Percentiles rank a stretch among this genome's conserved stretches.
phyloP scores from a whole-genome alignment of 2,329 filamentous ascomycete genomes.

The Ceratocystis ficicola region DNA sequence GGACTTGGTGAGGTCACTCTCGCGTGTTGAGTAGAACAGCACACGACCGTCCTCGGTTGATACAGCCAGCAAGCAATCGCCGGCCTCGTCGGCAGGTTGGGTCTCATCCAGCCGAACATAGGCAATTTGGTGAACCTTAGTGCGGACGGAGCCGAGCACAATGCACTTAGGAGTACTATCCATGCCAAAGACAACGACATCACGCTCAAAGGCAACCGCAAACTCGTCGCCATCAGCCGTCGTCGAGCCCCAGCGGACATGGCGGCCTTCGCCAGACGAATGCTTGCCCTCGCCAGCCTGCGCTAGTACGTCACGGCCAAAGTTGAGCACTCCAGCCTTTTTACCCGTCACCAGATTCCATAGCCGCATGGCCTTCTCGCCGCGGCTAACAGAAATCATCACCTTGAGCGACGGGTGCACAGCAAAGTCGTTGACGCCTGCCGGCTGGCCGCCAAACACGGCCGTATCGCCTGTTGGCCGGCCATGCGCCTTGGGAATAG shows the following conservation, averaged over 20 bases:
- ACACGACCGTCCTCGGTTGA: slow-evolving; percentile 86
- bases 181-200: slow-evolving; percentile 74
- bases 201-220: slow-evolving; percentile 77
- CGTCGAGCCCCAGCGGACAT: slow-evolving; percentile 64
- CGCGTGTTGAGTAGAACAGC: slow-evolving; percentile 64
- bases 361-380: slow-evolving; percentile 80
- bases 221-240: slow-evolving; percentile 68
- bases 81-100: slow-evolving; percentile 32
- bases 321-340: slow-evolving; percentile 86
- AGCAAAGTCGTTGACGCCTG: slow-evolving; percentile 89
- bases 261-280: slow-evolving; percentile 68
- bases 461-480: slow-evolving; percentile 85
- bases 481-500: slow-evolving; percentile 65
- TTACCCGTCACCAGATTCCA: slow-evolving; percentile 97
- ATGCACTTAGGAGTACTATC: slow-evolving; percentile 71
- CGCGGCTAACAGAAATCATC: slow-evolving; percentile 84
- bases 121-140: slow-evolving; percentile 71
- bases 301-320: slow-evolving; percentile 58
- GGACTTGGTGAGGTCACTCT: slow-evolving; percentile 34
- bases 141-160: slow-evolving; percentile 53
- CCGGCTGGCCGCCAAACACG: slow-evolving; percentile 62
- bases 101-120: slow-evolving; percentile 50
- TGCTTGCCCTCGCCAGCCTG: slow-evolving; percentile 66
- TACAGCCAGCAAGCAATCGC: slow-evolving; percentile 50
- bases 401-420: slow-evolving; percentile 94